Conservation (phyloP, 306 rosid genomes). For the Malus fusca region DNA sequence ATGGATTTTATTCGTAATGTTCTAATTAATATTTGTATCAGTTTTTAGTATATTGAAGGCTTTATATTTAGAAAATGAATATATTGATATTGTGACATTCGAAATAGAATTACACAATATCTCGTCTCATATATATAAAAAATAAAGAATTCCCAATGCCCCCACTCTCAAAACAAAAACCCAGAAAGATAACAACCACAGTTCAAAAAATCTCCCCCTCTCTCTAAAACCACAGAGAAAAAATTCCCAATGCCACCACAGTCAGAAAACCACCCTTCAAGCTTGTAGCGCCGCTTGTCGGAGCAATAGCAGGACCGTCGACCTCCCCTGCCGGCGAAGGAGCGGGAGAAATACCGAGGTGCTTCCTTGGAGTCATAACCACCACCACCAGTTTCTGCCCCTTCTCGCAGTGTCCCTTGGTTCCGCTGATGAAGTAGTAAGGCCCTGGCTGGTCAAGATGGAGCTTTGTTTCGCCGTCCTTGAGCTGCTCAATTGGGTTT, state of each 20-base stretch:
- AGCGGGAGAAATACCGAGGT: constrained; percentile 43
- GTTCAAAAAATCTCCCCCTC: constrained; percentile 7
- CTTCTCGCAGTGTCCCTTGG: constrained; percentile 65
- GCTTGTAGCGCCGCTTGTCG: constrained; percentile 49
- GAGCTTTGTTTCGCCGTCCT: constrained; percentile 64
- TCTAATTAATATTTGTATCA: too few species aligned
- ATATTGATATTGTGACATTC: background rate
- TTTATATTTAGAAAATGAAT: background rate
- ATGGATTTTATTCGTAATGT: too few species aligned
- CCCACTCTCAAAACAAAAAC: background rate
- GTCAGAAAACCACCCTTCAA: constrained; percentile 31
- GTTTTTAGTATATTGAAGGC: background rate
- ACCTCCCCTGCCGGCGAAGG: constrained; percentile 51
- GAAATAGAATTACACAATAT: background rate
- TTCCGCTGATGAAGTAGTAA: constrained; percentile 75
- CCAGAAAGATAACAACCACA: background rate
- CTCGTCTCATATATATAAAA: background rate
- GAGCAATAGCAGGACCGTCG: constrained; percentile 70
- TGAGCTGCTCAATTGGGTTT: constrained; percentile 39
- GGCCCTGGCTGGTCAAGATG: constrained; percentile 59
- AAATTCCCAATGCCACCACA: constrained; percentile 32
- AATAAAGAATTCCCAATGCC: too few species aligned
- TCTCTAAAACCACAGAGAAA: constrained; percentile 21
- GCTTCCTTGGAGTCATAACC: constrained; percentile 51
- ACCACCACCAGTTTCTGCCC: constrained; percentile 74